Conservation (phyloP, 768 basidiomycete species). For the Boletus vinaceobasis region DNA sequence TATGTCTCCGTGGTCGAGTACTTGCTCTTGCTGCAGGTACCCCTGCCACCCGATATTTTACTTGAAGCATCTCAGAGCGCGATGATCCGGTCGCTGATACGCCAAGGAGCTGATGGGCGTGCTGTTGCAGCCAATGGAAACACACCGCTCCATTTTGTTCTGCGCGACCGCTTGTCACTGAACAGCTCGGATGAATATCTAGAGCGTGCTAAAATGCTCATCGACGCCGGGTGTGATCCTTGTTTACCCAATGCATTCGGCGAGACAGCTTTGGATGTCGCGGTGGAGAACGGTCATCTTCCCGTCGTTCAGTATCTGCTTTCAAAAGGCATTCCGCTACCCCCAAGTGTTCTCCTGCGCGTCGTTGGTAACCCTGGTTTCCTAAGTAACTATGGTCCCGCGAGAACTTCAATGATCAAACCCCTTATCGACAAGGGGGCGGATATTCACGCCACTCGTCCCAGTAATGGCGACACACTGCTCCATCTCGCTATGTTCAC, state of each 20-base stretch:
- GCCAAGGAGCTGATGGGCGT: neutral
- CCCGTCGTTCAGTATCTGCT: neutral
- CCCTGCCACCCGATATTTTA: neutral
- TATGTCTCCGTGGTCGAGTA: neutral
- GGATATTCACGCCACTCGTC: neutral
- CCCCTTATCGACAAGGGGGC: neutral
- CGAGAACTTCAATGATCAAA: neutral
- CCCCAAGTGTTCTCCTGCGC: neutral
- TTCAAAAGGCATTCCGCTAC: neutral
- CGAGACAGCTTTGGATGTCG: neutral
- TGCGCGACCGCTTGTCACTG: neutral
- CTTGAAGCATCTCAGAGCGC: neutral
- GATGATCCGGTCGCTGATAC: neutral
- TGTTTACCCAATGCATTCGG: neutral
- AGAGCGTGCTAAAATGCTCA: neutral
- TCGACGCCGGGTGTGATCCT: neutral
- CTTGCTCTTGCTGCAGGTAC: neutral
- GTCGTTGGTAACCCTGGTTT: neutral
- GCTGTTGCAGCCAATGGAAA: neutral
- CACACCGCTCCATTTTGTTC: neutral
- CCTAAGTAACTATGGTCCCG: no score
- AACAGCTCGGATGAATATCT: neutral
- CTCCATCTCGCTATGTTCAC: neutral
- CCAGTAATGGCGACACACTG: neutral
- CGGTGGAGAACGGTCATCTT: neutral